Base-by-base conservation (phyloP, 345 rosid species). In the Murraya koenigii region DNA sequence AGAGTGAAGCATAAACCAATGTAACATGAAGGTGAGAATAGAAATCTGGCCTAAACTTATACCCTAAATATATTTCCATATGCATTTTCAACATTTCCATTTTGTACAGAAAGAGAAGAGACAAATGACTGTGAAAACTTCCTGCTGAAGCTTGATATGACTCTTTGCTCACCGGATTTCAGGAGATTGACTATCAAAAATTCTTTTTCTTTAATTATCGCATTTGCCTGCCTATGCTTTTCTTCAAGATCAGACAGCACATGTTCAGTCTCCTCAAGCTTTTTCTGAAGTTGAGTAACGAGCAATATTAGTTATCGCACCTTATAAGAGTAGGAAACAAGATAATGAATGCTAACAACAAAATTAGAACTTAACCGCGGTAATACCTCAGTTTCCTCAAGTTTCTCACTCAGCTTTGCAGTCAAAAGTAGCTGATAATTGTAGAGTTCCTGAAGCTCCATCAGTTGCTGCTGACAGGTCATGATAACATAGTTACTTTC, bases 211-310 rank as follows among this genome's bases (percentile, higher is more conserved):
- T 88, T 97, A 66, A 97, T 94, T 55, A 93, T 90, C 77, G 88
- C 93, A 87, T 97, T 97, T 73, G 99, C 97, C 76, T 93, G 93
- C 85, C 92, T 83, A 82, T 94, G 94, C 82, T 90, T 94, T 84
- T 93, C 99, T 90, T 97, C 95, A 1, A 97, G 94, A 85, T 97
- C 97, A 81, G 85, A 89, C 87, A 97, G 83, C 15, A 86, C 77
- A 75, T 82, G 85, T 81, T 94, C 97, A 81, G 97, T 94, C 86
- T 91, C 99, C 85, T 88, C 93, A 6, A 94, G 95, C 76, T 87
- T 94, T 87, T 81, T 92, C 99, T 96, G 92, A 58, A 81, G 65
- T 82, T 66, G 66, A 25, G 59, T 65, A 78, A 60, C 77, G 66
- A 82, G 23, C 72, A 66, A 67, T 76, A 55, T 86, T 75, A 83